Base-by-base conservation (phyloP, 495 filamentous ascomycete species). In the Polyplosphaeria fusca region DNA sequence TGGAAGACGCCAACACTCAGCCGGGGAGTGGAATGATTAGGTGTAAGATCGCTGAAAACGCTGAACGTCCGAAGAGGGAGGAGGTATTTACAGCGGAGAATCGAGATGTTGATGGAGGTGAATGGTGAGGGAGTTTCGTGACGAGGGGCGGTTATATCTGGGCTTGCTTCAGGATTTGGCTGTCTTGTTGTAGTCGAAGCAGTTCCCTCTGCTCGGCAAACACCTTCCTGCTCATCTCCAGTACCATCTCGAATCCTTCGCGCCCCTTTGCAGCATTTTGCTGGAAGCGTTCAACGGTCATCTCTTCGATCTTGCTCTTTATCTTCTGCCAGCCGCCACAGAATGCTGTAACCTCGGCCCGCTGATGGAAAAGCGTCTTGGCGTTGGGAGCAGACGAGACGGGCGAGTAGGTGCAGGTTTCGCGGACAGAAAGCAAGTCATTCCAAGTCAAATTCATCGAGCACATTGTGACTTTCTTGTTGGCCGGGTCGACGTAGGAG, bases 281-380 rank as follows among this genome's bases (percentile, higher is more conserved):
- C 39, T 81, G 76, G 72, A 98, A 97, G 48, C 89, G 74, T 64
- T 88, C 89, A 24, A 96, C 84, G 19, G 88, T 87, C 38, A 88
- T 85, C 60, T 96, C 88, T 73, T 98, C 93, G 63, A 98, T 90
- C 70, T 84, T 87, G 67, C 88, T 93, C 74, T 87, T 91, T 67
- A 98, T 84, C 65, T 89, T 89, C 71, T 95, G 88, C 89, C 92
- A 97, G 18, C 93, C 93, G 55, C 94, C 92, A 68, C 89, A 95
- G 13, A 97, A 76, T 1, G 93, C 93, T 1, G 89, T 96, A 67
- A 98, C 95, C 71, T 87, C 80, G 7, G 93, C 93, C 48, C 89
- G 82, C 75, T 98, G 93, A 32, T 78, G 76, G 69, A 97, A 96
- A 25, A 81, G 78, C 3, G 93, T 98, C 61, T 80, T 81, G 45